These are phyloP conservation scores for Huiozyma naganishii DNA, from an alignment of 805 yeast species.

Conservation along the genomic window DNA sequence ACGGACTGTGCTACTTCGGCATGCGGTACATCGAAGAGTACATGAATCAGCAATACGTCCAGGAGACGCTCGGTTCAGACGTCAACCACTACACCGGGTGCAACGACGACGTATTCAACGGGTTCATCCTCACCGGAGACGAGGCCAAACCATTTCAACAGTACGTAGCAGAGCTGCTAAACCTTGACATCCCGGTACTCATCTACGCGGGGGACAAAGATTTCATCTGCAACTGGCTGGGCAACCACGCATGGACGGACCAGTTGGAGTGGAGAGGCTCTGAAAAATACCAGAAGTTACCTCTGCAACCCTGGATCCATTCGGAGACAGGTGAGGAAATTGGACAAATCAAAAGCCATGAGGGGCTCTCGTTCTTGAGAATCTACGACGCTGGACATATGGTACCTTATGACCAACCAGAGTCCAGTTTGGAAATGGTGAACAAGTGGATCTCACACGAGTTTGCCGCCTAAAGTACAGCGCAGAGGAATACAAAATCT, in stretches of 20 bases:
- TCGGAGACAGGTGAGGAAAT: constrained; percentile 32
- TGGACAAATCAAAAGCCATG: constrained; percentile 69
- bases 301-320: constrained; percentile 33
- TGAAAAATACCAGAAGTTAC: constrained; percentile 34
- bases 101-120: constrained; percentile 52
- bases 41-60: constrained; percentile 63
- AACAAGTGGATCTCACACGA: constrained; percentile 62
- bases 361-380: constrained; percentile 65
- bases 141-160: constrained; percentile 77
- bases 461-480: constrained; percentile 5
- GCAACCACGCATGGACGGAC: constrained; percentile 76
- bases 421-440: constrained; percentile 55
- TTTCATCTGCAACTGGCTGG: constrained; percentile 87
- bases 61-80: constrained; percentile 74
- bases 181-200: constrained; percentile 64
- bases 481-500: not conserved
- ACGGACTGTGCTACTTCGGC: constrained; percentile 59
- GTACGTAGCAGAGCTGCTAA: constrained; percentile 57
- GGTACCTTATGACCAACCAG: constrained; percentile 88
- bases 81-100: constrained; percentile 62
- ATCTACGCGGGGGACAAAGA: constrained; percentile 94
- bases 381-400: constrained; percentile 80
- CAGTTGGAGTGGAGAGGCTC: constrained; percentile 54
- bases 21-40: constrained; percentile 60
- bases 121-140: constrained; percentile 73